These are phyloP conservation scores for Glycine tomentella DNA, from an alignment of 306 rosid species.

Conservation along the genomic window DNA sequence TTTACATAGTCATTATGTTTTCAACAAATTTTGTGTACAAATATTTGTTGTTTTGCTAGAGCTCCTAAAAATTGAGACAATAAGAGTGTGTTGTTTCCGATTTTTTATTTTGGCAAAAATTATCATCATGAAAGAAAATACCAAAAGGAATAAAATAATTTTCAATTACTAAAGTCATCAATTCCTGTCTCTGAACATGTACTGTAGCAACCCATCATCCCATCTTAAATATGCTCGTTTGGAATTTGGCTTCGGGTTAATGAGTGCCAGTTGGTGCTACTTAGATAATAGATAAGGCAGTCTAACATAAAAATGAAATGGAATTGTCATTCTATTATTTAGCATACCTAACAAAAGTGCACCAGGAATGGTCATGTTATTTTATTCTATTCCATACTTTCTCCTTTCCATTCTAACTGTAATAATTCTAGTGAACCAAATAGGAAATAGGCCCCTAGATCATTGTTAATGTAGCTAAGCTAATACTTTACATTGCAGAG, in stretches of 20 bases:
- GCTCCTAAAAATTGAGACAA: slow-evolving; percentile 21
- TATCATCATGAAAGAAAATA: slow-evolving; percentile 13
- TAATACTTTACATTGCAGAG: slow-evolving; percentile 64
- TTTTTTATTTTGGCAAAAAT: slow-evolving; percentile 4
- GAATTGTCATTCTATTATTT: slow-evolving; percentile 31
- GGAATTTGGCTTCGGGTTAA: slow-evolving; percentile 17
- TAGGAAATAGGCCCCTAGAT: slow-evolving; percentile 15
- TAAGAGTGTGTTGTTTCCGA: slow-evolving; percentile 5
- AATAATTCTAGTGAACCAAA: slow-evolving; percentile 30
- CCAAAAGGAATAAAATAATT: not conserved
- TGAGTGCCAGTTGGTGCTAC: slow-evolving; percentile 28
- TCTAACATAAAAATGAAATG: not conserved
- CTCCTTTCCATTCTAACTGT: slow-evolving; percentile 18
- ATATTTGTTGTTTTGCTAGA: slow-evolving; percentile 12
- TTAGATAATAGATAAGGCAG: too few species aligned
- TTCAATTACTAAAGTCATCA: slow-evolving; percentile 8
- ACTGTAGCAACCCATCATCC: not conserved
- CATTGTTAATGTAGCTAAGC: slow-evolving; percentile 32
- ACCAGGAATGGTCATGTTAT: slow-evolving; percentile 19
- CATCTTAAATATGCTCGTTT: not conserved
- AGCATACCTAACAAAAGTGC: not conserved
- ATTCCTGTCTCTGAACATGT: slow-evolving; percentile 22
- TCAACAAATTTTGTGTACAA: slow-evolving; percentile 19
- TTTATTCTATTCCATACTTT: slow-evolving; percentile 19
- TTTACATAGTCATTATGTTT: not conserved